phyloP scores from a whole-genome alignment of 164 flowering plant genomes.

The Vitis rupestris region DNA sequence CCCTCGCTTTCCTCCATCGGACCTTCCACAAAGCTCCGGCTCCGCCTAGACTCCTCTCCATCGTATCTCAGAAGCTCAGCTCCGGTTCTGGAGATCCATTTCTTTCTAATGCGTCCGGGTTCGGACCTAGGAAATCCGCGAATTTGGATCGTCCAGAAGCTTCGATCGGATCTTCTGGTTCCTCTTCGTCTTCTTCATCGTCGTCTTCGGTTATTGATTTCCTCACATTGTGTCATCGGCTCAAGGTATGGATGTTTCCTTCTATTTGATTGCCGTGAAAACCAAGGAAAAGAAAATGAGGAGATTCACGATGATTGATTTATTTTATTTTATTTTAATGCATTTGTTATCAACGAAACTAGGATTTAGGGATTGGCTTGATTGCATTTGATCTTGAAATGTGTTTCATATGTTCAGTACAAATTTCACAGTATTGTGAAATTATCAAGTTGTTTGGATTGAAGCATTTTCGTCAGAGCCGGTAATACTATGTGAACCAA shows the following conservation, averaged over 20 bases:
- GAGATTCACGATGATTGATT: too few species aligned
- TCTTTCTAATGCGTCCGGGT: constrained; percentile 9
- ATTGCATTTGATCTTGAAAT: background rate
- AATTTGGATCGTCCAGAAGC: constrained; percentile 7
- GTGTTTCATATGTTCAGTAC: background rate
- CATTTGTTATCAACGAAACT: too few species aligned
- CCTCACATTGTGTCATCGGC: constrained; percentile 84
- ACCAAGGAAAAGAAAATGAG: background rate
- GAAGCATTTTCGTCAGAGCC: background rate
- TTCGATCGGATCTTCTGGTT: constrained; percentile 11
- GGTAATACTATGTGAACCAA: too few species aligned
- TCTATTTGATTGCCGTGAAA: constrained; percentile 5
- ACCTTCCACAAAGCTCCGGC: constrained; percentile 18
- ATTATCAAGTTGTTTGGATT: too few species aligned
- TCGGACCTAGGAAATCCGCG: constrained; percentile 22
- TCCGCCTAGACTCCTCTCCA: constrained; percentile 20
- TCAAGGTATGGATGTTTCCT: constrained; percentile 52
- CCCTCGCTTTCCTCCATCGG: constrained; percentile 17
- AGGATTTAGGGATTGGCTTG: background rate
- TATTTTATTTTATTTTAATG: too few species aligned
- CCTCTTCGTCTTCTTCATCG: constrained; percentile 33
- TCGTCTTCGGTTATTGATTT: constrained; percentile 78
- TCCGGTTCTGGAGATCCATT: constrained; percentile 19
- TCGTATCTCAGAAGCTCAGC: constrained; percentile 24
- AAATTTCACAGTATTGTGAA: background rate